Base-by-base conservation (phyloP, 2,329 filamentous ascomycete genomes). In the Diaporthe citri region DNA sequence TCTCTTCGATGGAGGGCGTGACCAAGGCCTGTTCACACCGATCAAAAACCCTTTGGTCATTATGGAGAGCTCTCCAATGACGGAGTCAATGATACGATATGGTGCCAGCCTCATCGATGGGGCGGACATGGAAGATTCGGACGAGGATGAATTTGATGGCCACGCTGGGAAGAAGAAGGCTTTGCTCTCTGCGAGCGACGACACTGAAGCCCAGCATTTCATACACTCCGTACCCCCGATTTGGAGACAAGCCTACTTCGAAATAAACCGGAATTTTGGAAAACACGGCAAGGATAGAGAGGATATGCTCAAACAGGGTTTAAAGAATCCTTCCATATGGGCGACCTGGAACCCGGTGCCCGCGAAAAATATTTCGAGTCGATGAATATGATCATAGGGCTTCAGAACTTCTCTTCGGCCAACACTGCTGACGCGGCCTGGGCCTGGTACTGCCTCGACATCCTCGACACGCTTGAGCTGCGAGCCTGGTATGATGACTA, bases 251-350 rank as follows among this genome's bases (percentile, higher is more conserved):
- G 64, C 66, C 20, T 70, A 76, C 20, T 62, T 39, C 43, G 59
- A 48, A 17, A 60, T 72, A 31, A 76, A 75, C 46, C 22, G 43
- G 9, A 60, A 72, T 31, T 36, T 39, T 9, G 43, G 56, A 9
- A 39, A 60, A 8, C 69, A 72, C 9, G 43, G 56, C 22, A 46
- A 25, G 10, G 41, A 31, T 2, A 72, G 15, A 62, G 31, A 52
- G 17, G 43, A 60, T 7, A 28, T 60, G 69, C 15, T 13, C 10
- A 20, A 74, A 62, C 46, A 81, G 79, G 78, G 17, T 85, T 87
- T 79, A 86, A 88, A 69, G 80, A 86, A 62, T 80, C 81, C 39
- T 88, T 86, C 80, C 87, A 88, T 73, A 79, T 82, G 7, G 86
- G 82, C 7, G 86, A 88, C 60, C 77, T 87, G 2, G 84, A 86